Evolutionary conservation across 306 rosid species (phyloP).

Genomic region (Sesbania bispinosa): DNA sequence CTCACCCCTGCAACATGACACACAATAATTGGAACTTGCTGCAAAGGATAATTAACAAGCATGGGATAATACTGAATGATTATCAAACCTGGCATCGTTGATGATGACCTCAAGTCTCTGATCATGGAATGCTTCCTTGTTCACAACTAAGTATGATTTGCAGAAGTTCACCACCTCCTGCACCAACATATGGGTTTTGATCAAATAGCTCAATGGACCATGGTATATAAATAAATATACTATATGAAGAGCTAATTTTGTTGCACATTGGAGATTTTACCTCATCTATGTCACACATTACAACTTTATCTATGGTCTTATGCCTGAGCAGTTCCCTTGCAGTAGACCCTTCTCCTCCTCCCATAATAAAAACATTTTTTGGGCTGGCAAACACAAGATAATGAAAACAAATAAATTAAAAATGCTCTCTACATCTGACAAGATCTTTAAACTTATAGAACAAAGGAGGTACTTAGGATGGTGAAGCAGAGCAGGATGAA

Average conservation of each 20-base stretch:
- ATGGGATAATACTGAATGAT: background rate
- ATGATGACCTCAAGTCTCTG: constrained; percentile 74
- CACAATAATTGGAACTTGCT: background rate
- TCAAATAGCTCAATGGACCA: background rate
- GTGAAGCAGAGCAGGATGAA: constrained; percentile 89
- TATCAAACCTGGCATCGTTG: constrained; percentile 77
- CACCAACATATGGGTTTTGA: constrained; percentile 22
- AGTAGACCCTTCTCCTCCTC: constrained; percentile 99
- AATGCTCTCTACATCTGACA: background rate
- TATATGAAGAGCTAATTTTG: background rate
- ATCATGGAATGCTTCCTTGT: constrained; percentile 87
- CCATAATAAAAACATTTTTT: constrained; percentile 79
- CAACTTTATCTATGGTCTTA: constrained; percentile 72
- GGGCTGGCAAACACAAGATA: constrained; percentile 37
- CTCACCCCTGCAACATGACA: constrained; percentile 60
- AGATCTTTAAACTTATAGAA: background rate
- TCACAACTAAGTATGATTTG: constrained; percentile 76
- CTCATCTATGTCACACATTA: constrained; percentile 98
- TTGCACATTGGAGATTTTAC: constrained; percentile 27
- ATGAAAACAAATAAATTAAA: background rate
- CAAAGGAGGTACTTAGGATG: constrained; percentile 61
- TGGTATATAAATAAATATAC: background rate
- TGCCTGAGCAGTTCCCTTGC: constrained; percentile 93
- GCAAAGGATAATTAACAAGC: background rate
- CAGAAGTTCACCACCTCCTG: constrained; percentile 97